phyloP scores from a whole-genome alignment of 805 yeast species.

The Teunomyces gatunensis region DNA sequence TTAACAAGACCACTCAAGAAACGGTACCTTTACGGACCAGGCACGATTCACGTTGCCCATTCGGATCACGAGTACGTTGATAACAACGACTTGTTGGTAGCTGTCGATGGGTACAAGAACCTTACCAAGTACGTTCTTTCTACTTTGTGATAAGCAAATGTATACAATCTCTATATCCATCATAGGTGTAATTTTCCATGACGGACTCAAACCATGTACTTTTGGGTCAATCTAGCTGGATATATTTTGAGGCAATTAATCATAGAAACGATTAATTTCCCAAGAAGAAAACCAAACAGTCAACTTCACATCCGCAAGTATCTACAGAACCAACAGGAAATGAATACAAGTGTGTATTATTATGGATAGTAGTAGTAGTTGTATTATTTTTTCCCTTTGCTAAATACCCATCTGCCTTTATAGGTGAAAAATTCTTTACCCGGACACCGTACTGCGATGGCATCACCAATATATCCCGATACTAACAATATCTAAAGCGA shows the following conservation, averaged over 20 bases:
- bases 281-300: not conserved
- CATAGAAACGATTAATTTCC: constrained; percentile 3
- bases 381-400: not conserved
- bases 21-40: constrained; percentile 65
- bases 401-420: not conserved
- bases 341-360: not conserved
- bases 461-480: not conserved
- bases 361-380: not conserved
- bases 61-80: constrained; percentile 54
- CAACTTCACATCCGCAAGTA: constrained; percentile 14
- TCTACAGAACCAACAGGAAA: not conserved
- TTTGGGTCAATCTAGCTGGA: constrained; percentile 32
- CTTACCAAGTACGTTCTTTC: constrained; percentile 28
- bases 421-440: constrained; percentile 6
- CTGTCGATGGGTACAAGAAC: constrained; percentile 53
- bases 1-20: constrained; percentile 20
- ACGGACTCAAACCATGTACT: constrained; percentile 49
- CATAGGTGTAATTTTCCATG: constrained; percentile 26
- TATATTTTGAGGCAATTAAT: constrained; percentile 9
- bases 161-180: constrained; percentile 47
- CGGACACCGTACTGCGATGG: constrained; percentile 8
- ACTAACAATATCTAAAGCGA: not conserved
- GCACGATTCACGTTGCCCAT: constrained; percentile 61
- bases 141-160: constrained; percentile 18
- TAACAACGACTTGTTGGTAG: constrained; percentile 43